These are phyloP conservation scores for Porosira glacialis DNA, from an alignment of 352 stramenopile species.

Conservation along the genomic window DNA sequence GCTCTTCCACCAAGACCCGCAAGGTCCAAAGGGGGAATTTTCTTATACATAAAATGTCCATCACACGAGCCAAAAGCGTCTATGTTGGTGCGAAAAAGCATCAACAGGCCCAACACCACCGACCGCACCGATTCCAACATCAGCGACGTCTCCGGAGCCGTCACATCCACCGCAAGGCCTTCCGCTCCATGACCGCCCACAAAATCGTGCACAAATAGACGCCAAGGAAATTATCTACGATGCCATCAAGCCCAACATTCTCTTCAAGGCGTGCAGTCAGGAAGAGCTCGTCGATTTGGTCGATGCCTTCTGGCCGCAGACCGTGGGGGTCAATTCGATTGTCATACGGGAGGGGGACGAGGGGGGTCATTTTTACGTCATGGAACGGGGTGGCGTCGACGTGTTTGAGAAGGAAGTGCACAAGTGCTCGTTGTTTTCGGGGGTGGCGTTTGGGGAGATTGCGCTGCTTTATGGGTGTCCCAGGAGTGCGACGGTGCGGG, in stretches of 20 bases:
- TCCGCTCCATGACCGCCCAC: no score
- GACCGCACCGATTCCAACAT: no score
- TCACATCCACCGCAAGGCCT: no score
- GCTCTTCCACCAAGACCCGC: no score
- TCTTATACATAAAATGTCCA: no score
- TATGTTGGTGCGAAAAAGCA: no score
- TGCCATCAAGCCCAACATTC: slow-evolving; percentile 45
- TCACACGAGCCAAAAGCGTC: no score
- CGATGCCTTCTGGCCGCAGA: slow-evolving; percentile 54
- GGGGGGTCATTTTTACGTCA: slow-evolving; percentile 65
- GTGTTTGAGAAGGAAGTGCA: slow-evolving; percentile 41
- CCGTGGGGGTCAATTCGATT: slow-evolving; percentile 31
- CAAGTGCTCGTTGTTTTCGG: slow-evolving; percentile 33
- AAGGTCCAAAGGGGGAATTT: no score
- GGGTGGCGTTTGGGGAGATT: slow-evolving; percentile 88
- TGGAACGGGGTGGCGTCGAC: slow-evolving; percentile 66
- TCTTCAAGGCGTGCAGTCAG: slow-evolving; percentile 56
- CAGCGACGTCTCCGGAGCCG: no score
- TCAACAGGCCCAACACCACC: no score
- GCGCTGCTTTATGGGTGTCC: slow-evolving; percentile 95
- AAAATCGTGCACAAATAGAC: no score
- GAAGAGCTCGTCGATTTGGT: slow-evolving; percentile 57
- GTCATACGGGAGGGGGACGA: slow-evolving; percentile 62
- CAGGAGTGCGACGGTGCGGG: slow-evolving; percentile 86
- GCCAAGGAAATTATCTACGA: no score